These are phyloP conservation scores for Aspergillus eucalypticola DNA, from an alignment of 2,329 filamentous ascomycete genomes.

Conservation along the genomic window DNA sequence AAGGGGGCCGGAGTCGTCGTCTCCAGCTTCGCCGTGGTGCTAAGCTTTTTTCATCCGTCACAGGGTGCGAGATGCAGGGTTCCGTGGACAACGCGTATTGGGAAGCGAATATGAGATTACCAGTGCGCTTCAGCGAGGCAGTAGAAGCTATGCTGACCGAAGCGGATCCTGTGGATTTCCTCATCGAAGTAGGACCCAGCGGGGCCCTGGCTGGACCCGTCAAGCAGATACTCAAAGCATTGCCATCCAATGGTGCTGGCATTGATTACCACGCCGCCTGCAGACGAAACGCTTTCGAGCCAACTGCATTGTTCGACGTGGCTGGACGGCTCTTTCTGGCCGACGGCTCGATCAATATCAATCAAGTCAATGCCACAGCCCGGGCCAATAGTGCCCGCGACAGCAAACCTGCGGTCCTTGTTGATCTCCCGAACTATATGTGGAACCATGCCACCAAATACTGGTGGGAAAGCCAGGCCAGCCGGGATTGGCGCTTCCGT, in stretches of 20 bases:
- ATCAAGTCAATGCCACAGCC: too few species aligned
- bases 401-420: neutral
- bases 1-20: too few species aligned
- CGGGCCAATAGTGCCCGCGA: too few species aligned
- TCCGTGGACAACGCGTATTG: conserved; percentile 5
- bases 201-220: conserved; percentile 5
- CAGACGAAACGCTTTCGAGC: too few species aligned
- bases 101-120: conserved; percentile 4
- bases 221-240: neutral
- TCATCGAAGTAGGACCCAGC: conserved; percentile 14
- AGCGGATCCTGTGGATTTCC: neutral
- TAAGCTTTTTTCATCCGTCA: conserved; percentile 12
- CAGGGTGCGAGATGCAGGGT: neutral
- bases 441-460: conserved; percentile 28
- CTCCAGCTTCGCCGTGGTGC: too few species aligned
- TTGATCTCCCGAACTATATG: conserved; percentile 30
- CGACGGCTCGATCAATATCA: too few species aligned
- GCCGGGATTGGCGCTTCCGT: conserved; percentile 23
- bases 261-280: too few species aligned
- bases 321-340: too few species aligned
- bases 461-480: conserved; percentile 30
- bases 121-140: conserved; percentile 8
- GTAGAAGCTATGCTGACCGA: neutral
- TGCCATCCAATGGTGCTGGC: too few species aligned
- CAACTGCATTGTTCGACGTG: too few species aligned